Conservation (phyloP, 306 rosid species). For the Prunus fruticosa region DNA sequence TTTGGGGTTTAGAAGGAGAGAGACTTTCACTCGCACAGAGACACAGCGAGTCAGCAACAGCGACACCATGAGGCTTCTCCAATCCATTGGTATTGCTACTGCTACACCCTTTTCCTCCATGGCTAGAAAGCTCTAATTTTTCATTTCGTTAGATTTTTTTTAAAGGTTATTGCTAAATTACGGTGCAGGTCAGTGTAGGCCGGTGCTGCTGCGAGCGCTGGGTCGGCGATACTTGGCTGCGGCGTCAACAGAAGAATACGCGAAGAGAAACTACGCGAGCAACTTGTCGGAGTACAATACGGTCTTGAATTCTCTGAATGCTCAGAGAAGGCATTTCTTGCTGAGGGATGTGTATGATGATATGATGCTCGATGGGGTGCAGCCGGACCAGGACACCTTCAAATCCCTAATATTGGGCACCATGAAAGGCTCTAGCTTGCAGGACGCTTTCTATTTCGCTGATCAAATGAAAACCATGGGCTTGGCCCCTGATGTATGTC, state of each 20-base stretch:
- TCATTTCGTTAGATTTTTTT: background rate
- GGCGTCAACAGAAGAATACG: slow-evolving; percentile 55
- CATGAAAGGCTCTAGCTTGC: slow-evolving; percentile 71
- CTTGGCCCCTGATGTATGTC: slow-evolving; percentile 76
- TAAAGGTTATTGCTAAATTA: background rate
- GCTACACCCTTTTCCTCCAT: background rate
- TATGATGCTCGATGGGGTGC: slow-evolving; percentile 94
- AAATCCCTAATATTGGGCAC: slow-evolving; percentile 69
- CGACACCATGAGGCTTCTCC: slow-evolving; percentile 58
- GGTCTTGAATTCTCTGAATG: slow-evolving; percentile 55
- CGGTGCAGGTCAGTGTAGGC: slow-evolving; percentile 37
- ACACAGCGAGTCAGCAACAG: background rate
- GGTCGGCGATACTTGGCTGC: slow-evolving; percentile 52
- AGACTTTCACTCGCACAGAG: background rate
- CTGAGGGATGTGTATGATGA: slow-evolving; percentile 81
- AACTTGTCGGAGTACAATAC: slow-evolving; percentile 81
- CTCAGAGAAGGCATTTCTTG: slow-evolving; percentile 65
- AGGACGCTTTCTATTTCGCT: slow-evolving; percentile 73
- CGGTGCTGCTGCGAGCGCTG: slow-evolving; percentile 38
- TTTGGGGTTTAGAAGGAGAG: slow-evolving; percentile 7
- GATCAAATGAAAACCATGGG: slow-evolving; percentile 90
- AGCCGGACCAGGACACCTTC: slow-evolving; percentile 77
- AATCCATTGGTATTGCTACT: slow-evolving; percentile 42
- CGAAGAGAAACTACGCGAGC: slow-evolving; percentile 70
- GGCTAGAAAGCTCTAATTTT: background rate